These are phyloP conservation scores for Decorospora gaudefroyi DNA, from an alignment of 2,329 filamentous ascomycete species.

Conservation along the genomic window DNA sequence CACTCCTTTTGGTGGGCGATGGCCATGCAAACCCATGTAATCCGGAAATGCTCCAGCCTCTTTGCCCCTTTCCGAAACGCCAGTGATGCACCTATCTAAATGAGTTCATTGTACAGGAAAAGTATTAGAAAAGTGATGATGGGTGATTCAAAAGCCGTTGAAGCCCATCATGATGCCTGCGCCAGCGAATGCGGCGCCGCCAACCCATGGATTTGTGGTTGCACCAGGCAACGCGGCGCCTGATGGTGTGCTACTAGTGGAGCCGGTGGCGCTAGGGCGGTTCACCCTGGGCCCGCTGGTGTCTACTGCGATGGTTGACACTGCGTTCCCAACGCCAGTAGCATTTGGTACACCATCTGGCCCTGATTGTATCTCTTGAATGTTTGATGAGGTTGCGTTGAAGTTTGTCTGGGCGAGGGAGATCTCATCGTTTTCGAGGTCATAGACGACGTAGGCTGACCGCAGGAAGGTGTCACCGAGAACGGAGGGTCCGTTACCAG, in stretches of 20 bases:
- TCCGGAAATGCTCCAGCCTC: not conserved
- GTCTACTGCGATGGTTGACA: conserved; percentile 53
- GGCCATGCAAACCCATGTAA: conserved; percentile 1
- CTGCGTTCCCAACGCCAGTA: conserved; percentile 56
- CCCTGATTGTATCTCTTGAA: conserved; percentile 60
- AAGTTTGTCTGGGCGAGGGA: conserved; percentile 65
- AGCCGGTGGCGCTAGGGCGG: conserved; percentile 29
- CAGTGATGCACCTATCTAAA: conserved; percentile 9
- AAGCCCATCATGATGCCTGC: conserved; percentile 41
- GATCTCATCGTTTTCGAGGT: conserved; percentile 63
- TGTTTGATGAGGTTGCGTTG: conserved; percentile 56
- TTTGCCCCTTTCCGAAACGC: conserved; percentile 4
- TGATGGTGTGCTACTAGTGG: conserved; percentile 10
- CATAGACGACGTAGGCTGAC: conserved; percentile 66
- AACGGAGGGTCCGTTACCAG: conserved; percentile 54
- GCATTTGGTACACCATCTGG: conserved; percentile 58
- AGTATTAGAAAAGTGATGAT: conserved; percentile 7
- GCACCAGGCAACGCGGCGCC: conserved; percentile 30
- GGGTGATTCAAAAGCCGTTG: conserved; percentile 36
- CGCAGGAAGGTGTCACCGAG: conserved; percentile 67
- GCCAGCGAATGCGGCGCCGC: conserved; percentile 37
- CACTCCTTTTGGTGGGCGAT: not conserved
- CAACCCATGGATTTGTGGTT: conserved; percentile 38
- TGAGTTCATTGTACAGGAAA: conserved; percentile 12
- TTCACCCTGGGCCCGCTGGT: conserved; percentile 53